Percentiles rank a stretch among this genome's conserved stretches.
These are phyloP conservation scores for Taphrina communis DNA, from an alignment of 1,139 yeast species.

Conservation along the genomic window DNA sequence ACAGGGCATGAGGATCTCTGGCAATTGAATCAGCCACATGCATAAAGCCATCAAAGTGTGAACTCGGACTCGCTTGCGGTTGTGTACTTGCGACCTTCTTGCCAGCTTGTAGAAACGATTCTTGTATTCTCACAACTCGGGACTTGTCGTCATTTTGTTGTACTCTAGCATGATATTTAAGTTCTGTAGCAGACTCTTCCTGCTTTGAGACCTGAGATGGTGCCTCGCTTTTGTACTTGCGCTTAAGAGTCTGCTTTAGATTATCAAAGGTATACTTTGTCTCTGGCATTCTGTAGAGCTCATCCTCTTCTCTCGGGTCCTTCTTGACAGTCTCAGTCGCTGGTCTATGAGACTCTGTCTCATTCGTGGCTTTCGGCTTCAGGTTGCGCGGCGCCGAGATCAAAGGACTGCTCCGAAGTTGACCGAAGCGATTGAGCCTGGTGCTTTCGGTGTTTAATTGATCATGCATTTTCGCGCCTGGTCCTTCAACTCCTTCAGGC, in stretches of 20 bases:
- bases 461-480: background rate
- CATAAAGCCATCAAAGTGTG: background rate
- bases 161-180: background rate
- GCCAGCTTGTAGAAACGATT: background rate
- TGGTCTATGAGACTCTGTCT: background rate
- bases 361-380: background rate
- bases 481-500: background rate
- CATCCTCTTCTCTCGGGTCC: background rate
- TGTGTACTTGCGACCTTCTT: background rate
- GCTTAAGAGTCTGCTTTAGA: background rate
- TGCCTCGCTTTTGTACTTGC: background rate
- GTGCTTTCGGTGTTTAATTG: background rate
- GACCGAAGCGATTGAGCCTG: background rate
- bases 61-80: background rate
- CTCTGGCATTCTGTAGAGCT: constrained; percentile 3
- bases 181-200: background rate
- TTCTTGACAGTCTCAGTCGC: background rate
- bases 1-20: constrained; percentile 7
- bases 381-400: background rate
- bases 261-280: background rate
- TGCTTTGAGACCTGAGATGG: background rate
- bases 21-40: constrained; percentile 2
- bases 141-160: background rate
- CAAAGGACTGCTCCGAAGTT: background rate
- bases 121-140: background rate